Conservation (phyloP, 2,329 filamentous ascomycete genomes). For the Sphaerulina populicola region DNA sequence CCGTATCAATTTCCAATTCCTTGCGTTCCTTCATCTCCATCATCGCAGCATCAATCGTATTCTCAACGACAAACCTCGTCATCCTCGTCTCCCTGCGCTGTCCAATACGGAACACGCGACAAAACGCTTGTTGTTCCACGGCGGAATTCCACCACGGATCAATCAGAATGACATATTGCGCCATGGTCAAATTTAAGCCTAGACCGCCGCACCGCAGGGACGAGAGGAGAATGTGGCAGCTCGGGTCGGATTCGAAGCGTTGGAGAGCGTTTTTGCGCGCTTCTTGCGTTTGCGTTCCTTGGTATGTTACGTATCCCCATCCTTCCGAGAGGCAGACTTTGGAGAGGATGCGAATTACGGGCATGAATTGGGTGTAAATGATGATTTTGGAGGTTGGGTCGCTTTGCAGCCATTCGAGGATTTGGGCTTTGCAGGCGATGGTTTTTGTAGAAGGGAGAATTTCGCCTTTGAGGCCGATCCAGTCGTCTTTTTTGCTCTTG, state of each 20-base stretch:
- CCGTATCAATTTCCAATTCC: constrained; percentile 36
- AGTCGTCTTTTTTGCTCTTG: constrained; percentile 28
- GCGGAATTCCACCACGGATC: constrained; percentile 52
- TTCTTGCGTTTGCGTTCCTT: constrained; percentile 42
- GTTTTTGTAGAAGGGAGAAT: constrained; percentile 42
- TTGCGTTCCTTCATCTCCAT: constrained; percentile 51
- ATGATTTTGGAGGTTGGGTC: constrained; percentile 48
- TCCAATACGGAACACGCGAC: constrained; percentile 56
- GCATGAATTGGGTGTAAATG: constrained; percentile 50
- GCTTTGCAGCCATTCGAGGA: constrained; percentile 40
- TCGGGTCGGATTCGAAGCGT: constrained; percentile 37
- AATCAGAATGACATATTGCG: constrained; percentile 41
- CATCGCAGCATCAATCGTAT: constrained; percentile 53
- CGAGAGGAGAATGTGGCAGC: constrained; percentile 46
- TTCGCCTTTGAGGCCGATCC: constrained; percentile 34
- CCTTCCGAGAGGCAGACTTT: constrained; percentile 44
- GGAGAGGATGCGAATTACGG: constrained; percentile 45
- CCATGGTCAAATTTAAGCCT: constrained; percentile 53
- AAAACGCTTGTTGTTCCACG: constrained; percentile 40
- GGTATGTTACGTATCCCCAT: constrained; percentile 44
- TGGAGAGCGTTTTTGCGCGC: constrained; percentile 42
- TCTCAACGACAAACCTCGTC: constrained; percentile 48
- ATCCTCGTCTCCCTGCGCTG: constrained; percentile 55
- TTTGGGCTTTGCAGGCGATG: constrained; percentile 39
- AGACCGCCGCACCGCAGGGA: constrained; percentile 51